Evolutionary conservation across 2,329 filamentous ascomycete genomes (phyloP), one percentile per base, ranked within the genome.

Genomic region (Orbilia oligospora): DNA sequence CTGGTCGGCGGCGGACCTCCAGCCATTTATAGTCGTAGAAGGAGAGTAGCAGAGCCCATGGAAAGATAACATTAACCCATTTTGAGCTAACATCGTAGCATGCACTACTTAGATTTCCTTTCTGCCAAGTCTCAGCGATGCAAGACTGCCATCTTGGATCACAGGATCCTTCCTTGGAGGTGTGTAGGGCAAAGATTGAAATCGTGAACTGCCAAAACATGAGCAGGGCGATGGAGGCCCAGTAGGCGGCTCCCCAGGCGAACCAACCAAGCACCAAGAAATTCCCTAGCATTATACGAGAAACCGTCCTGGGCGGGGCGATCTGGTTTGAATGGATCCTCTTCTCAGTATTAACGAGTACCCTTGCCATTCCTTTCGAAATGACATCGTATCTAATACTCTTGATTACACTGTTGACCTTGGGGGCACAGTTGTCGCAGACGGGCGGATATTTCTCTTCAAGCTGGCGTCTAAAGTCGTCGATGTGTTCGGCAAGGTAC

Each of bases 401-500:
- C 22, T 89, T 87, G 66, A 97, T 90, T 78, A 90, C 88, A 41
- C 88, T 86, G 80, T 91, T 89, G 22, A 95, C 94, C 78, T 87
- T 89, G 5, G 91, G 91, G 80, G 92, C 91, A 84, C 96, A 99
- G 55, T 89, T 87, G 80, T 88, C 88, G 85, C 96, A 99, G 75
- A 97, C 91, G 83, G 96, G 93, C 0, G 96, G 96, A 83, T 97
- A 98, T 63, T 92, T 89, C 82, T 90, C 87, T 85, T 97, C 94
- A 18, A 97, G 87, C 65, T 90, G 88, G 79, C 87, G 88, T 79
- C 91, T 90, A 83, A 92, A 97, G 2, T 81, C 80, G 46, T 69
- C 71, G 16, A 80, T 76, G 18, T 79, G 68, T 56, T 80, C 80
- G 30, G 80, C 75, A 41, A 80, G 68, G 36, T 82, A 75, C 36